phyloP scores from a whole-genome alignment of 345 rosid species.

The Citrus maxima region DNA sequence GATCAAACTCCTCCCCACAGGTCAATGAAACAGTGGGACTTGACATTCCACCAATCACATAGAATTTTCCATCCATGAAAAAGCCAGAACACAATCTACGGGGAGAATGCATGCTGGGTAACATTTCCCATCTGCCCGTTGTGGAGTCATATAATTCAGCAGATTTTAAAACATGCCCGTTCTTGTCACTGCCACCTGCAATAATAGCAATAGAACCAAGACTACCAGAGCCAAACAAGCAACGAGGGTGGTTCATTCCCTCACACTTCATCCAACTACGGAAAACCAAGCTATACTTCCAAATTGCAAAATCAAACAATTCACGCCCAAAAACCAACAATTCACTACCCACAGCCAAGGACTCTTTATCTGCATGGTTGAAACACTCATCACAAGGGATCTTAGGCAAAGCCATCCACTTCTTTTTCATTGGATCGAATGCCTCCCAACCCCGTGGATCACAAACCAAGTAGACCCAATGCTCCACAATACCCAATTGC shows the following conservation, averaged over 20 bases:
- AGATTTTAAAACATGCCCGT: conserved; percentile 49
- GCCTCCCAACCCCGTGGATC: conserved; percentile 82
- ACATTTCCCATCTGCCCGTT: conserved; percentile 62
- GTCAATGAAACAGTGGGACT: conserved; percentile 53
- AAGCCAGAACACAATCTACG: conserved; percentile 77
- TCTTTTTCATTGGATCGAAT: conserved; percentile 53
- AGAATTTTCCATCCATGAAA: conserved; percentile 82
- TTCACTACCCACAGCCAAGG: conserved; percentile 70
- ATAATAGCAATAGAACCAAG: conserved; percentile 59
- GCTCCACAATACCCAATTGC: conserved; percentile 46
- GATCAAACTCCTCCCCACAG: conserved; percentile 70
- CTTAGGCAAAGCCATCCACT: conserved; percentile 74
- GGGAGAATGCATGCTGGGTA: conserved; percentile 66
- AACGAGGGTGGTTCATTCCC: conserved; percentile 68
- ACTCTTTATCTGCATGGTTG: conserved; percentile 78
- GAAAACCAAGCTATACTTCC: conserved; percentile 63
- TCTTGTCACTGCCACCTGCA: conserved; percentile 75
- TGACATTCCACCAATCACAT: conserved; percentile 77
- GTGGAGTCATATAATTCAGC: conserved; percentile 70
- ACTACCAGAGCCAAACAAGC: conserved; percentile 80
- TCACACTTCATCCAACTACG: conserved; percentile 64
- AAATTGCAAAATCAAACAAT: conserved; percentile 59
- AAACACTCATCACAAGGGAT: conserved; percentile 87
- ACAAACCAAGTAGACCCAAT: conserved; percentile 72
- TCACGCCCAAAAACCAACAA: conserved; percentile 78